Evolutionary conservation across 1,139 yeast species (phyloP), one percentile per base, ranked within the genome.

Genomic region (Suhomyces terraborum): DNA sequence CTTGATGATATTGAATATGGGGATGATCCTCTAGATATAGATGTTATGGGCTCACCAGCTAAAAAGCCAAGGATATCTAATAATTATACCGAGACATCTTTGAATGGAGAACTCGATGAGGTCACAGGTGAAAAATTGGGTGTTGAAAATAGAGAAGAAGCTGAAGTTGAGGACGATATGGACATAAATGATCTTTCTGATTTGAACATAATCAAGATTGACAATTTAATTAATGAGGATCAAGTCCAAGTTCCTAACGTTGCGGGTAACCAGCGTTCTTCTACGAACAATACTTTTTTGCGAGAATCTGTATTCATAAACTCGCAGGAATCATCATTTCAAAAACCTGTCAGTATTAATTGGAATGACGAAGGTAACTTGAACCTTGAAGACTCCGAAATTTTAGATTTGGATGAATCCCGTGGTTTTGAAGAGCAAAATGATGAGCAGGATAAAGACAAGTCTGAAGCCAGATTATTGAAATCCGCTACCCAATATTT

Each of bases 161-260:
- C 12, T 9, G 38, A 36, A 6, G 27, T 12, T 9, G 42, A 42
- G 18, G 50, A 50, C 8, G 18, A 32, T 21, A 52, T 66, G 47
- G 69, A 68, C 40, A 65, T 69, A 16, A 65, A 67, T 41, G 74
- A 70, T 44, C 54, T 69, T 31, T 67, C 75, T 8, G 75, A 69
- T 37, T 57, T 70, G 46, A 71, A 68, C 43, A 62, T 69, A 20
- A 52, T 56, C 16, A 68, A 68, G 40, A 69, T 69, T 36, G 75
- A 70, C 43, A 64, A 67, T 41, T 49, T 69, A 25, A 59, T 69
- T 34, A 67, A 66, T 45, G 62, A 55, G 14, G 52, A 53, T 20
- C 58, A 42, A 32, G 30, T 21, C 17, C 9, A 10, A 13, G 27
- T 18, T 36, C 19, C 12, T 8, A 13, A 30, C 6, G 9, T 19